Conservation (phyloP, 306 rosid species). For the Oxytropis ochrocephala region DNA sequence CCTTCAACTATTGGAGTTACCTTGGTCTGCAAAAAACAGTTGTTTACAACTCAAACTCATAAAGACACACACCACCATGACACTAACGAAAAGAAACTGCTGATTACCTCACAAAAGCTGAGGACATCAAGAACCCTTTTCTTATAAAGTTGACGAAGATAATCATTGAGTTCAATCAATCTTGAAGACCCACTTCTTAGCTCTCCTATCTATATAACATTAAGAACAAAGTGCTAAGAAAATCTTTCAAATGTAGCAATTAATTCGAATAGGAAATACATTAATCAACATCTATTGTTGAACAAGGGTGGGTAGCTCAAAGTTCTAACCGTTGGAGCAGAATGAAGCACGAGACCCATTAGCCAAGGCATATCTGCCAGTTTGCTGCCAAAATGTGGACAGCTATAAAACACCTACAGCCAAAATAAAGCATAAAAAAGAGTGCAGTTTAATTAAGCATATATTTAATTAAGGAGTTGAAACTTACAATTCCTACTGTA, state of each 20-base stretch:
- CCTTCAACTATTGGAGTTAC: conserved; percentile 98
- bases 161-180: conserved; percentile 84
- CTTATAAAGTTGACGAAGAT: conserved; percentile 72
- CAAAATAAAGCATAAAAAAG: conserved; percentile 18
- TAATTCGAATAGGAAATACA: conserved; percentile 1
- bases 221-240: conserved; percentile 17
- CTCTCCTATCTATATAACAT: conserved; percentile 75
- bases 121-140: conserved; percentile 77
- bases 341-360: conserved; percentile 90
- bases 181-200: conserved; percentile 87
- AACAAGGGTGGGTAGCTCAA: neutral
- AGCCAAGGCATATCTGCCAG: conserved; percentile 98
- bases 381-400: conserved; percentile 99
- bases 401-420: conserved; percentile 88
- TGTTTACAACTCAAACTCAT: conserved; percentile 26
- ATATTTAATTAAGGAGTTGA: conserved; percentile 12
- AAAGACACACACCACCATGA: conserved; percentile 2
- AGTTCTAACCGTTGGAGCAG: conserved; percentile 82
- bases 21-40: conserved; percentile 68
- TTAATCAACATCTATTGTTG: neutral
- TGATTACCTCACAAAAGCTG: conserved; percentile 92
- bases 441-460: neutral
- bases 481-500: conserved; percentile 81
- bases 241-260: neutral
- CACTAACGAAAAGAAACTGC: neutral